Evolutionary conservation across 2,329 filamentous ascomycete genomes (phyloP), one percentile per base, ranked within the genome.

Genomic region (Ophiostoma ips): DNA sequence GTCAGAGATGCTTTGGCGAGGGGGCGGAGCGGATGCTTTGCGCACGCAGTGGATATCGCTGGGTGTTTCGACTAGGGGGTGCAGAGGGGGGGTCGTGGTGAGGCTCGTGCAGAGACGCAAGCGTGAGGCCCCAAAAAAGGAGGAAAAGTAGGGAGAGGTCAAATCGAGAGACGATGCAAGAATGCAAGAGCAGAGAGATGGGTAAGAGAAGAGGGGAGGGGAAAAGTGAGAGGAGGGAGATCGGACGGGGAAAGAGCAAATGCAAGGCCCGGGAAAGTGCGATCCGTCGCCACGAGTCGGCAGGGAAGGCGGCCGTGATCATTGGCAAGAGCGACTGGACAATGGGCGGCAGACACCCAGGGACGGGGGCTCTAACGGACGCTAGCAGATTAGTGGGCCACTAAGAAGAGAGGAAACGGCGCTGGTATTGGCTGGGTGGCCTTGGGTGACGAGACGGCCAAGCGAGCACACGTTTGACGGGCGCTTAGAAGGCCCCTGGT

Each of bases 1-100:
- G 68, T 71, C 64, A 68, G 66, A 68, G 66, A 62, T 61, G 66
- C 65, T 65, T 67, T 63, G 66, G 63, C 62, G 58, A 61, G 62
- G 65, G n/a, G 61, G 58, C 45, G 51, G 37, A 34, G 51, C 35
- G 51, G 64, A 61, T 59, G 65, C 64, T 41, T 41, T 64, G 66
- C 61, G 64, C 62, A 61, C 58, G 60, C 61, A 62, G 61, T 44
- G 43, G 28, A 24, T 30, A 45, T 45, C 11, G 43, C 16, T 2
- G 40, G 16, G 55, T 59, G 64, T 67, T 67, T 67, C 65, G 64
- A 54, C 57, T 58, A 21, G 40, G 64, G 63, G 61, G 40, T 21
- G 37, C 37, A 18, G 16, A 43, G 10, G 28, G 10, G 28, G 41
- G 19, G 19, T 38, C 37, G 43, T 45, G 28, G 28, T 45, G 43